Base-by-base conservation (phyloP, 257 asterid species). In the Solanum pennellii region DNA sequence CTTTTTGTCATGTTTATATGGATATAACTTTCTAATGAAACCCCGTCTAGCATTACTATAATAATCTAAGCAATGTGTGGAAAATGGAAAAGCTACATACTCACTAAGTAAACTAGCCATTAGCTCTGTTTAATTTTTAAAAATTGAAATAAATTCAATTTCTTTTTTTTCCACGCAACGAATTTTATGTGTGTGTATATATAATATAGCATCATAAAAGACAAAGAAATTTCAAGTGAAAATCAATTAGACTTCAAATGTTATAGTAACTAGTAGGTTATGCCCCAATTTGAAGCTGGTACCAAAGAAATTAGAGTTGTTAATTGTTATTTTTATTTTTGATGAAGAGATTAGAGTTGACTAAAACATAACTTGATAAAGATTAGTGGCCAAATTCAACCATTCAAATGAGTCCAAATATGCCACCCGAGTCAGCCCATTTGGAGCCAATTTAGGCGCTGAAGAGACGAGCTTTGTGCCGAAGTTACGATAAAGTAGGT, bases 1-100 rank as follows among this genome's bases (percentile, higher is more conserved):
- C 0, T 14, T 14, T 29, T 29, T 1, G 29, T 1, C 3, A 20
- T 29, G 3, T 29, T 69, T 31, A 29, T 8, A 1, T 2, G 7
- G 3, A 0, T 29, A 29, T 27, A 13, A 68, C 21, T 27, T 68
- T 13, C 10, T 14, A 35, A 29, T 69, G 42, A 31, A 29, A 14
- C 1, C 1, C 23, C 9, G 1, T 69, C 74, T 13, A 68, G 3
- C 11, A 13, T 6, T 11, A 66, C 8, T 25, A 12, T 25, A 2
- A 3, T 65, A n/a, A 65, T 65, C 72, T 65, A n/a, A 21, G 27
- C 27, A 21, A 60, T 21, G 27, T 27, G 6, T 60, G 13, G 6
- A 21, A 59, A 21, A 60, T 60, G 71, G 8, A 62, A 52, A 52
- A 16, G 62, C 4, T 3, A 52, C 23, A 3, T 49, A 49, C 60